Evolutionary conservation across 2,329 filamentous ascomycete genomes (phyloP).

Genomic region (Exophiala sp.): DNA sequence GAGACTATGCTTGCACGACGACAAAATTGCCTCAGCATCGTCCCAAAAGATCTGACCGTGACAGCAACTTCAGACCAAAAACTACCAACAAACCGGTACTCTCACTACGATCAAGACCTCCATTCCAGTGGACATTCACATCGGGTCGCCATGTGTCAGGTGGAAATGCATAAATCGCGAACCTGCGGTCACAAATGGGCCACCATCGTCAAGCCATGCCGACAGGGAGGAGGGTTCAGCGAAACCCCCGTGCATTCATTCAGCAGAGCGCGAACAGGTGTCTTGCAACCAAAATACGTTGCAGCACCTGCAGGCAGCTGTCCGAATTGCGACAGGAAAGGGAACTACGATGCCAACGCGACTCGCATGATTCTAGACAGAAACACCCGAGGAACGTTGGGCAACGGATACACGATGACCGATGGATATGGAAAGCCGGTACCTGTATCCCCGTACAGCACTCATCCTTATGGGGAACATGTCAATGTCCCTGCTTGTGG

Average conservation of each 20-base stretch:
- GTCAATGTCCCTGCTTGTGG: background rate
- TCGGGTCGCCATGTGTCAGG: slow-evolving; percentile 42
- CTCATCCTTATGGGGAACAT: background rate
- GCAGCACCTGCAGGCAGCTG: slow-evolving; percentile 26
- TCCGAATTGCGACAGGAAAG: slow-evolving; percentile 32
- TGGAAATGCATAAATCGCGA: slow-evolving; percentile 41
- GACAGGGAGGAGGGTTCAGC: slow-evolving; percentile 29
- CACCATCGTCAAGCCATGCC: slow-evolving; percentile 43
- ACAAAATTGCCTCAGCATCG: too few species aligned
- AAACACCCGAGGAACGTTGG: slow-evolving; percentile 9
- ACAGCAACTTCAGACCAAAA: background rate
- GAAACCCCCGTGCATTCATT: slow-evolving; percentile 15
- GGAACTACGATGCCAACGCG: slow-evolving; percentile 33
- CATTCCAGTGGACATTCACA: background rate
- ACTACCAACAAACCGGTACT: too few species aligned
- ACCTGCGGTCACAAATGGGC: slow-evolving; percentile 47
- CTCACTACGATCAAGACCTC: background rate
- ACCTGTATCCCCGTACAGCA: slow-evolving; percentile 1
- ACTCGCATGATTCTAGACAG: slow-evolving; percentile 29
- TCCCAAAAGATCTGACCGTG: too few species aligned
- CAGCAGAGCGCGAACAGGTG: slow-evolving; percentile 20
- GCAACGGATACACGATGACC: slow-evolving; percentile 23
- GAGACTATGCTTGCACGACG: too few species aligned
- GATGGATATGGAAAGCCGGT: slow-evolving; percentile 17
- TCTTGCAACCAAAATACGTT: slow-evolving; percentile 11